Base-by-base conservation (phyloP, 345 rosid species). In the Camelina sativa region DNA sequence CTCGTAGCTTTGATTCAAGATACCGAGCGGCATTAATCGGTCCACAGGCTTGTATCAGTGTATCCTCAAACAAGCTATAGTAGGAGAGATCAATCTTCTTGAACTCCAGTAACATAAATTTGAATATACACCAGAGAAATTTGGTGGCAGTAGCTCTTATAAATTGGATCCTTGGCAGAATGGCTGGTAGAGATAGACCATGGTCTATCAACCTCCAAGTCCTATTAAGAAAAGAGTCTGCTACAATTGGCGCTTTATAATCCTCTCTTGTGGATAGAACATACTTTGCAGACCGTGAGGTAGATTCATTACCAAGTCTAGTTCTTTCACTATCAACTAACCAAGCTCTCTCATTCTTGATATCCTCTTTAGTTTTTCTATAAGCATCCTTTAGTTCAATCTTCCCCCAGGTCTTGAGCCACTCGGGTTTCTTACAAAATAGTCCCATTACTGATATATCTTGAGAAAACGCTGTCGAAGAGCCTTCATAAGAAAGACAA, bases 331-430 rank as follows among this genome's bases (percentile, higher is more conserved):
- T 69, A 51, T 65, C 79, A 72, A 80, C 53, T 22, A 58, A 35
- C 95, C 95, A 89, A 47, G 88, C 86, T 74, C 79, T 82, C 61
- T 84, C 88, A 46, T 82, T 82, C 78, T 79, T 80, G 38, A 87
- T 73, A 30, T 84, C 87, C 53, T 75, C 75, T 81, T 89, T 89
- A 15, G 83, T 80, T 72, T 86, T 87, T 81, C 80, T 86, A 84
- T 89, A 85, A 8, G 88, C 86, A 77, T 84, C 87, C 80, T 86
- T 89, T 58, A 91, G 81, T 85, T 87, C 95, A 37, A 89, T 79
- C 85, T 85, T 89, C 1, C 91, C 90, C 97, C 97, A 91, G 25
- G 81, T 81, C 83, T 83, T 91, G 73, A 86, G 87, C 91, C 91
- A 91, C 48, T 86, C 86, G 5, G 86, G 85, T 70, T 67, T 83